These are phyloP conservation scores for Xylaria multiplex DNA, from an alignment of 2,329 filamentous ascomycete genomes.

Conservation along the genomic window DNA sequence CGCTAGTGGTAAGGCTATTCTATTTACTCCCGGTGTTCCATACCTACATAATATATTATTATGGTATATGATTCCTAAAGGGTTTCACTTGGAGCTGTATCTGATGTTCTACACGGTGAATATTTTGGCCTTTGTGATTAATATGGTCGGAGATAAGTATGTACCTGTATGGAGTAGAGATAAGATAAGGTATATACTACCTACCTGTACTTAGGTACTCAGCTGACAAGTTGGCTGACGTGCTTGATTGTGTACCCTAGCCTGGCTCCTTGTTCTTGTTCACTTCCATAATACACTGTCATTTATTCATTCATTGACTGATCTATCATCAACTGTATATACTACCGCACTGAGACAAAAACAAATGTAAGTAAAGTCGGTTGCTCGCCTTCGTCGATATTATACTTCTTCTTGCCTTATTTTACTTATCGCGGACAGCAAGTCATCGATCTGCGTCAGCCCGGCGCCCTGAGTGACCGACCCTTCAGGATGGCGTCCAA, in stretches of 20 bases:
- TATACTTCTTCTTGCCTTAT: neutral
- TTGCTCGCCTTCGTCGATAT: slow-evolving; percentile 10
- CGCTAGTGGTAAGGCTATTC: slow-evolving; percentile 18
- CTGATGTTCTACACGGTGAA: neutral
- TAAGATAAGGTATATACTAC: neutral
- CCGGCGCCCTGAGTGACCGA: no score
- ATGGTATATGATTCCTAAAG: neutral
- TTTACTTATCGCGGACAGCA: neutral
- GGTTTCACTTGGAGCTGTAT: neutral
- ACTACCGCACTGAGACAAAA: neutral
- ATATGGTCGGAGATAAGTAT: no score
- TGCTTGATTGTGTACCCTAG: neutral
- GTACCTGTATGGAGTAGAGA: no score
- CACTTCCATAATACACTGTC: neutral
- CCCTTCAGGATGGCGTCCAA: slow-evolving; percentile 71
- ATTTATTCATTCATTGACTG: no score
- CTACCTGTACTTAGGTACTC: no score
- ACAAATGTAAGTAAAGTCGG: neutral
- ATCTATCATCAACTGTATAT: no score
- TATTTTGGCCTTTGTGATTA: no score
- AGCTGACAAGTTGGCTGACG: slow-evolving; percentile 16
- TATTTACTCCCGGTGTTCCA: neutral
- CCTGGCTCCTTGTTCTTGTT: neutral
- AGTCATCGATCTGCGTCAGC: neutral
- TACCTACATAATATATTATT: neutral